Evolutionary conservation across 768 basidiomycete species (phyloP), one percentile per base, ranked within the genome.

Genomic region (Tulasnella sp.): DNA sequence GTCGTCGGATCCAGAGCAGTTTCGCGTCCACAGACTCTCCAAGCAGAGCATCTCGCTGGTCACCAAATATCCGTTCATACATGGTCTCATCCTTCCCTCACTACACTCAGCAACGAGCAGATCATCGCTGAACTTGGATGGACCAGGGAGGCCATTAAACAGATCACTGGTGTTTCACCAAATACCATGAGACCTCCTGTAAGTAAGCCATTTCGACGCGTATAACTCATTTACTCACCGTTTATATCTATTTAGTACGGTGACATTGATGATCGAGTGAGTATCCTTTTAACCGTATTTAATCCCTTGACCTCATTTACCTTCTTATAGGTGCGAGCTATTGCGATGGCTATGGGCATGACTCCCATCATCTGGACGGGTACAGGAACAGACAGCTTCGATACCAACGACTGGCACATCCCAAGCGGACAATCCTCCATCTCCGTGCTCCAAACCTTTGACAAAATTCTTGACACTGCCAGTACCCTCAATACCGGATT

Each of bases 101-200:
- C 86, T 33, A 83, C 81, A 1, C 66, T 81, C 52, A 69, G 80
- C 33, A 90, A 82, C 61, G 83, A 88, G 46, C 64, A 83, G 58
- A 77, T 89, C 59, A 83, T 92, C 53, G 88, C 87, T 37, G 88
- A 91, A 63, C 69, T 93, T 29, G 87, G 84, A 3, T 93, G 87
- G 87, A 74, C 81, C 4, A 83, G 75, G 66, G 81, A 91, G 66
- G 71, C 81, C 52, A 90, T 93, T 65, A 79, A 79, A 62, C 85
- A 91, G 61, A 74, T 83, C 39, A 68, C 80, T 29, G 89, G 70
- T 53, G 68, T 69, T 7, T 51, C 49, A 8, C 49, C 49, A 25
- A 51, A 51, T 42, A 51, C 49, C 5, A 51, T 51, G 49, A 39
- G 49, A 12, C 49, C 49, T 29, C 49, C 49, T 15, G n/a, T n/a